Evolutionary conservation across 2,329 filamentous ascomycete species (phyloP).

Genomic region (Aspergillus ibericus): DNA sequence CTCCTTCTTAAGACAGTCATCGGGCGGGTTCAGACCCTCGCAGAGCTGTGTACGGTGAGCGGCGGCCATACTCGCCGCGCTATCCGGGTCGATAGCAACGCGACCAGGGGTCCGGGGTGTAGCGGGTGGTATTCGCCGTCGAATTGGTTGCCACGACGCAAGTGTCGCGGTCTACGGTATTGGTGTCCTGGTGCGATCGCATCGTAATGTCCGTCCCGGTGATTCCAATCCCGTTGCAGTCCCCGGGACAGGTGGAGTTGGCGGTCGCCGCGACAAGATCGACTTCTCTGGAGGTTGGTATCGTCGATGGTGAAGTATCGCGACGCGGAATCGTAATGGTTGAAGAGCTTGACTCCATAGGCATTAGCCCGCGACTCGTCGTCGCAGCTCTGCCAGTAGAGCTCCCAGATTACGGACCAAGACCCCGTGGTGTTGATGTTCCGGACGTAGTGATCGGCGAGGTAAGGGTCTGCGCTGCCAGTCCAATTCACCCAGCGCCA

Average conservation of each 20-base stretch:
- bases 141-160: background rate
- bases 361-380: background rate
- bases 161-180: background rate
- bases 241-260: conserved; percentile 8
- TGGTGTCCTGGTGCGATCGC: background rate
- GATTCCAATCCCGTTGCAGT: conserved; percentile 7
- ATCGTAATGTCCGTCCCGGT: conserved; percentile 6
- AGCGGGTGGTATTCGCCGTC: background rate
- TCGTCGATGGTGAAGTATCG: conserved; percentile 10
- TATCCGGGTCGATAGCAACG: background rate
- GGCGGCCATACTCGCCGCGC: conserved; percentile 2
- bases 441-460: conserved; percentile 5
- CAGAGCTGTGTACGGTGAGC: background rate
- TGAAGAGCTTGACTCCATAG: background rate
- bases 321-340: background rate
- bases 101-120: conserved; percentile 8
- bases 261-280: conserved; percentile 17
- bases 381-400: conserved; percentile 16
- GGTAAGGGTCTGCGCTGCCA: conserved; percentile 9
- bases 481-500: conserved; percentile 12
- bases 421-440: background rate
- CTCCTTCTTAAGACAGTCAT: conserved; percentile 4
- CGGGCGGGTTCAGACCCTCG: background rate
- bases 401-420: conserved; percentile 9
- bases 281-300: conserved; percentile 4